A percentile compares a stretch with the other conserved stretches of the same genome.
Evolutionary conservation across 2,329 filamentous ascomycete genomes (phyloP).

Genomic region (Penicillium sclerotigenum): DNA sequence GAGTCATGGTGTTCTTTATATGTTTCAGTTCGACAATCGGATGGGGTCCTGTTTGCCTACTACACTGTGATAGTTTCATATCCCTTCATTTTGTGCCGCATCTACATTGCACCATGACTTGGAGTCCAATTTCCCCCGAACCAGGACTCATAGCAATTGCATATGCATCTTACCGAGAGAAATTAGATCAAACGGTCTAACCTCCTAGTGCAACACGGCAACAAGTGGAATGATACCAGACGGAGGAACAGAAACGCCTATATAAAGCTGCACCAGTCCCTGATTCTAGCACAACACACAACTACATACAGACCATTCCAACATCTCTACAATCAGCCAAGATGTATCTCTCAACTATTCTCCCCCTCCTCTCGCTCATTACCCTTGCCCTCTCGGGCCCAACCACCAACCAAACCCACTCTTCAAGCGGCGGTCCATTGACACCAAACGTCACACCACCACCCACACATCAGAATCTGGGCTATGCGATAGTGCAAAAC

Average conservation of each 20-base stretch:
- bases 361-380: conserved; percentile 7
- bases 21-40: not conserved
- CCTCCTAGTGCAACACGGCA: not conserved
- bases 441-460: not conserved
- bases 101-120: not conserved
- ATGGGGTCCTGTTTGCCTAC: not conserved
- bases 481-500: conserved; percentile 37
- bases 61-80: conserved; percentile 1
- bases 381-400: conserved; percentile 9
- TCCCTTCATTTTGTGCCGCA: conserved; percentile 3
- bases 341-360: conserved; percentile 11
- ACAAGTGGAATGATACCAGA: not conserved
- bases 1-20: conserved; percentile 5
- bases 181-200: not conserved
- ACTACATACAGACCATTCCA: not conserved
- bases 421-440: not conserved
- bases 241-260: not conserved
- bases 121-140: not conserved
- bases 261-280: not conserved
- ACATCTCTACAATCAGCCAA: not conserved
- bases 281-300: not conserved
- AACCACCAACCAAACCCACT: not conserved
- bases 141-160: not conserved
- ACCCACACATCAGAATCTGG: conserved; percentile 13
- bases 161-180: not conserved